Base-by-base conservation (phyloP, 208 protist genomes). In the Vickermania spadyakhi region DNA sequence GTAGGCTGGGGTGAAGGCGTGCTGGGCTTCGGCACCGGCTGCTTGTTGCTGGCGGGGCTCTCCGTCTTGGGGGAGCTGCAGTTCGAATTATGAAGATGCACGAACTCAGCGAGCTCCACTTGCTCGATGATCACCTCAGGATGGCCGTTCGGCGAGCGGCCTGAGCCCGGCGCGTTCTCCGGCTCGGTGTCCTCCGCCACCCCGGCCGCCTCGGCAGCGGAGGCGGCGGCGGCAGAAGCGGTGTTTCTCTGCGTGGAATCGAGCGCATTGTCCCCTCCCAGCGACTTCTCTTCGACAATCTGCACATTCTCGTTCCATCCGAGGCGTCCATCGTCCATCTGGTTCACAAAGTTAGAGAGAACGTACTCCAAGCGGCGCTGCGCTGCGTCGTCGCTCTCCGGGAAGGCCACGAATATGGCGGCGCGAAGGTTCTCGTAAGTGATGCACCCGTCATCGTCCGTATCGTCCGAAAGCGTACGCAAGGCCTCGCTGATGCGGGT, bases 351-450 rank as follows among this genome's bases (percentile, higher is more conserved):
- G 50, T 62, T 70, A 26, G 59, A 30, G n/a, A 62, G 64, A 0
- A 82, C 72, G 52, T 79, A 86, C 3, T 75, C 67, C 49, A 74
- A 71, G 57, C 84, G 80, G 25, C 63, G 63, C 58, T 89, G 75
- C 2, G 66, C 73, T 26, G 69, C 70, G 3, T 25, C 27, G 22
- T 61, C 58, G 59, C 41, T 27, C 18, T 70, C 62, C 1, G 53
- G n/a, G 62, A 84, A 90, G 22, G 72, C 64, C 3, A 50, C 36
- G 28, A 62, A 29, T 28, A 86, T 71, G 13, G 66, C 64, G 30
- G 56, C 55, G 57, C 70, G 65, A 13, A 90, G 65, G 7, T 69
- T 62, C 26, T 69, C 70, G 36, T 73, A 62, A 2, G 74, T 59
- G 31, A 84, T 64, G 63, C 50, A 67, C 28, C 77, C 79, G n/a